Base-by-base conservation (phyloP, 2,329 filamentous ascomycete genomes). In the Cadophora sp. region DNA sequence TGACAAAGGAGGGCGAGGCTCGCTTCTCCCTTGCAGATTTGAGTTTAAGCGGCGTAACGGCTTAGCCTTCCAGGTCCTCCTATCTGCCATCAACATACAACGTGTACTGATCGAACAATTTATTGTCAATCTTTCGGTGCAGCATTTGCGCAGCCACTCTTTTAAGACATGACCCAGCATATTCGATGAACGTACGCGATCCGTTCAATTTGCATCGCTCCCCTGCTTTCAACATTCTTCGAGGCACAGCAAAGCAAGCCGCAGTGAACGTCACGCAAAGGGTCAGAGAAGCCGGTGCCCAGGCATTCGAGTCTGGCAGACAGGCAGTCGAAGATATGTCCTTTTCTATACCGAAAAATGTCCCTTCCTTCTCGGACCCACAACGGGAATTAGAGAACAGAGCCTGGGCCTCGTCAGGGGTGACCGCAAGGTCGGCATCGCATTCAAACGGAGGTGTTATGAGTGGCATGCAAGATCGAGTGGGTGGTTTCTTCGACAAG, bases 331-430 rank as follows among this genome's bases (percentile, higher is more conserved):
- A 77, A 73, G 82, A 84, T 69, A 90, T 90, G 88, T 75, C 82
- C 59, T 93, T 92, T 80, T 83, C 86, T 60, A 81, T 91, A 46
- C 90, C 91, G 19, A 87, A 86, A 77, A 89, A 91, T 80, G 84
- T 90, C n/a, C 91, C 90, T 65, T 88, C 88, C 74, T 92, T 92
- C 77, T 82, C 81, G 71, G 86, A 87, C 78, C 86, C 89, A 29
- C 87, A 90, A 79, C 86, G 90, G 78, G 80, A 86, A 72, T 79
- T 87, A 73, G 90, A 92, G 79, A 89, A 92, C 78, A 83, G 82
- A 69, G 84, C 87, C 68, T 93, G 91, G 91, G 84, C 84, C 43
- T 81, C 83, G 62, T 83, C 83, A 50, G 82, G 82, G 68, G 81
- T 82, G 63, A 81, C 81, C 29, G 77, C 80, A 70, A 83, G 80